Base-by-base conservation (phyloP, 192 early-diverging fungal genomes). In the Rhizoclosmatium globosum region DNA sequence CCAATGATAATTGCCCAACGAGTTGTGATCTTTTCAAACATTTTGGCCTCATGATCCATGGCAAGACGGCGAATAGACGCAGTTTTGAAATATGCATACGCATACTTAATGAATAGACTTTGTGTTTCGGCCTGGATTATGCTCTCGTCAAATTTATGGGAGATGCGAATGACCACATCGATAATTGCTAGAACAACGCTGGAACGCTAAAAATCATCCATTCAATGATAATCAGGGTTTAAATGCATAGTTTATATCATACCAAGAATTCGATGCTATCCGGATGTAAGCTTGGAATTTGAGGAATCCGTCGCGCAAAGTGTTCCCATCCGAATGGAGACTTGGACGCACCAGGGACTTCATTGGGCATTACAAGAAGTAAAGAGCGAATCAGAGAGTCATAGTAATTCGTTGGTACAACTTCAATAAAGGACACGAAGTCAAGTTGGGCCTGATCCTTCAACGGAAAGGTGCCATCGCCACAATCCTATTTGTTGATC, bases 241-340 rank as follows among this genome's bases (percentile, higher is more conserved):
- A 39, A 0, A 44, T 4, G 47, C 11, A 57, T 38, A 0, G 38
- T 15, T 65, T 65, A 1, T 65, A 31, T 50, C 70, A 31, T 81
- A 82, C 78, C 47, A 85, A 57, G 31, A 81, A 62, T 50, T 83
- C 85, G 13, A 85, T 48, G 21, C 72, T 77, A 9, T 88, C 87
- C 9, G 58, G 44, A 6, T 31, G 74, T 23, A 80, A 72, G 9
- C 71, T 78, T 4, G 47, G 19, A 47, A 78, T 69, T n/a, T 62
- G 56, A 39, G 53, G 62, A 69, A 87, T 82, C 53, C 79, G 59
- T 23, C 79, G 81, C 7, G 79, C 60, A 45, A 87, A 84, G 43
- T 67, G 71, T n/a, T 88, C 87, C 80, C 78, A 88, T 38, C 86
- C 86, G 50, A 81, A 88, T 0, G 87, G 87, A 9, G 85, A 87